Evolutionary conservation across 2,329 filamentous ascomycete species (phyloP).

Genomic region (Curvularia sp.): DNA sequence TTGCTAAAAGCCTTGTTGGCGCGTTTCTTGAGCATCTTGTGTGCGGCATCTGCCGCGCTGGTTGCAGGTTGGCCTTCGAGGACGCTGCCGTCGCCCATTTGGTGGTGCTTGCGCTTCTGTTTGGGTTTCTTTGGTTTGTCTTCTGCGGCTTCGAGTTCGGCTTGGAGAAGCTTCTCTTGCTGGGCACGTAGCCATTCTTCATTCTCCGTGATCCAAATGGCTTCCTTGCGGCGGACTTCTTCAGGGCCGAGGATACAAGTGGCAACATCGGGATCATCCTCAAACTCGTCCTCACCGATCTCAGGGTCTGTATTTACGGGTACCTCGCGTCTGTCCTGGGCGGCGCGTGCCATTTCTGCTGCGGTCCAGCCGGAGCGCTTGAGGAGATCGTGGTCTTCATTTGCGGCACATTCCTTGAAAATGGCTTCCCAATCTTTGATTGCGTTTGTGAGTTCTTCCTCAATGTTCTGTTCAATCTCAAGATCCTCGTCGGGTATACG

Average conservation of each 20-base stretch:
- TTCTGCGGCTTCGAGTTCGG: slow-evolving; percentile 66
- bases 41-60: slow-evolving; percentile 54
- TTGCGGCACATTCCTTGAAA: slow-evolving; percentile 40
- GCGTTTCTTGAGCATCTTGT: slow-evolving; percentile 56
- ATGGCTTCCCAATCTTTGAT: slow-evolving; percentile 41
- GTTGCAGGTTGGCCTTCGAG: slow-evolving; percentile 53
- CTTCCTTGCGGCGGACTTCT: slow-evolving; percentile 83
- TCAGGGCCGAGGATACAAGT: slow-evolving; percentile 76
- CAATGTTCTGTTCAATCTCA: slow-evolving; percentile 55
- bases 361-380: slow-evolving; percentile 38
- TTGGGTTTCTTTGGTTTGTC: slow-evolving; percentile 60
- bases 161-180: slow-evolving; percentile 80
- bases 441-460: slow-evolving; percentile 53
- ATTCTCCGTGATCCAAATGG: slow-evolving; percentile 93
- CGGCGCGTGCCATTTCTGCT: slow-evolving; percentile 35
- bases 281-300: slow-evolving; percentile 82
- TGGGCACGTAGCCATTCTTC: slow-evolving; percentile 89
- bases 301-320: slow-evolving; percentile 54
- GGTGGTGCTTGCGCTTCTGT: slow-evolving; percentile 48
- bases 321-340: slow-evolving; percentile 33
- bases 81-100: slow-evolving; percentile 52
- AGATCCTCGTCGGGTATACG: slow-evolving; percentile 55
- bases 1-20: slow-evolving; percentile 51
- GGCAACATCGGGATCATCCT: slow-evolving; percentile 84
- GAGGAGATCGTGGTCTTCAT: slow-evolving; percentile 41